Conservation (phyloP, 768 basidiomycete species). For the Collybiopsis luxurians region DNA sequence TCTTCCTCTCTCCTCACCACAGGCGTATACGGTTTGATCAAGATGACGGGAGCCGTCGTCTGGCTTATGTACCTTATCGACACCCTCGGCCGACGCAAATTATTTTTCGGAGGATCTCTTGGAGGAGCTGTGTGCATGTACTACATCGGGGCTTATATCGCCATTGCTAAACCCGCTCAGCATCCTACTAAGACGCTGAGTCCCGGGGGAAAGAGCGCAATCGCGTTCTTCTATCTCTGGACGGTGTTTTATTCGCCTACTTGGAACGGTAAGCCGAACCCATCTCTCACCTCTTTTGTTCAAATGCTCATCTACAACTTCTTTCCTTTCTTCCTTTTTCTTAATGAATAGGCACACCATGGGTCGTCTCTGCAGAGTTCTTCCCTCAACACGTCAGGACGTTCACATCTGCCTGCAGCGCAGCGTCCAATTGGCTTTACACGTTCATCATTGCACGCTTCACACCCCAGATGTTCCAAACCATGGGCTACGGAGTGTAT, state of each 20-base stretch:
- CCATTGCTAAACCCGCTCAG: constrained; percentile 28
- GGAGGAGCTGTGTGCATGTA: constrained; percentile 39
- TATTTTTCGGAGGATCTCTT: constrained; percentile 39
- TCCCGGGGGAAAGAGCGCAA: constrained; percentile 29
- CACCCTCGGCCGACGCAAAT: constrained; percentile 35
- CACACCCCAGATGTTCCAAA: constrained; percentile 35
- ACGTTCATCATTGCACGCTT: constrained; percentile 33
- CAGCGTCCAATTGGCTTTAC: constrained; percentile 30
- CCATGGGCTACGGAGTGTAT: constrained; percentile 36
- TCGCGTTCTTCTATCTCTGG: constrained; percentile 37
- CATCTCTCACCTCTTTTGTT: constrained; percentile 21
- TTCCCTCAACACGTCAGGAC: constrained; percentile 38
- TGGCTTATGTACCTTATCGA: constrained; percentile 43
- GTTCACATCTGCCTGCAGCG: constrained; percentile 35
- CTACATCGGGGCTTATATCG: constrained; percentile 44
- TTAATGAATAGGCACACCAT: too few species aligned
- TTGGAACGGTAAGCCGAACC: constrained; percentile 43
- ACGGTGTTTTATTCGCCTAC: constrained; percentile 35
- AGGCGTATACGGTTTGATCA: constrained; percentile 46
- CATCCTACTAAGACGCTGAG: constrained; percentile 16
- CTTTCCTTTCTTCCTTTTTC: too few species aligned
- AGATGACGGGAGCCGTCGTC: constrained; percentile 33
- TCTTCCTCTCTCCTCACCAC: constrained; percentile 36
- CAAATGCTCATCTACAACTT: too few species aligned
- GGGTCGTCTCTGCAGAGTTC: background rate